A percentile compares a stretch with the other conserved stretches of the same genome.
These are phyloP conservation scores for Friedmanniomyces endolithicus DNA, from an alignment of 495 filamentous ascomycete genomes.

Conservation along the genomic window DNA sequence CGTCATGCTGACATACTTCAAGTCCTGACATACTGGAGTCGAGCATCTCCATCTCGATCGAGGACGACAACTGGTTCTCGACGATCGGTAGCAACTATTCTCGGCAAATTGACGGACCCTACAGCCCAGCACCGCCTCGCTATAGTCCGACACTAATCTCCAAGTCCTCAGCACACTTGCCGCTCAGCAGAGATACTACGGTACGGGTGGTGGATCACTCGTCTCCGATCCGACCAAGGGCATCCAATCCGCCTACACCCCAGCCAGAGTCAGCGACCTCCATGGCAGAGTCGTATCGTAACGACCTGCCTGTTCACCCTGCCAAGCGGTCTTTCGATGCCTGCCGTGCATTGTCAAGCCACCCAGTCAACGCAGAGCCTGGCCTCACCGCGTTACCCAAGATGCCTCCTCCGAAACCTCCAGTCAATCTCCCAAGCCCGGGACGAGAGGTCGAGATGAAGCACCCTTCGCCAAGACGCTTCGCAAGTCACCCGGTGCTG, in stretches of 20 bases:
- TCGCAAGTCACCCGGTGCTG: conserved; percentile 17
- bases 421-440: conserved; percentile 3
- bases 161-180: not conserved
- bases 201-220: not conserved
- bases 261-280: conserved; percentile 15
- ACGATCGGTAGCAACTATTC: not conserved
- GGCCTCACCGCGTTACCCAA: conserved; percentile 1
- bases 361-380: not conserved
- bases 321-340: conserved; percentile 11
- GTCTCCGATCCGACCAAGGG: conserved; percentile 11
- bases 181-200: not conserved
- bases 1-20: not conserved
- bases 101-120: not conserved
- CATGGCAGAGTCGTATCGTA: conserved; percentile 9
- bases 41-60: conserved; percentile 10
- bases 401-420: conserved; percentile 6
- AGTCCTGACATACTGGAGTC: conserved; percentile 12
- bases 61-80: conserved; percentile 3
- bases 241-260: conserved; percentile 17
- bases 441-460: conserved; percentile 15
- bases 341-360: conserved; percentile 2
- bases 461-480: conserved; percentile 16
- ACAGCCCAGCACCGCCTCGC: too few relatives aligned
- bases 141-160: not conserved
- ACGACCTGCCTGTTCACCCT: conserved; percentile 1